Evolutionary conservation across 768 basidiomycete genomes (phyloP).

Genomic region (Kondoa malvinella): DNA sequence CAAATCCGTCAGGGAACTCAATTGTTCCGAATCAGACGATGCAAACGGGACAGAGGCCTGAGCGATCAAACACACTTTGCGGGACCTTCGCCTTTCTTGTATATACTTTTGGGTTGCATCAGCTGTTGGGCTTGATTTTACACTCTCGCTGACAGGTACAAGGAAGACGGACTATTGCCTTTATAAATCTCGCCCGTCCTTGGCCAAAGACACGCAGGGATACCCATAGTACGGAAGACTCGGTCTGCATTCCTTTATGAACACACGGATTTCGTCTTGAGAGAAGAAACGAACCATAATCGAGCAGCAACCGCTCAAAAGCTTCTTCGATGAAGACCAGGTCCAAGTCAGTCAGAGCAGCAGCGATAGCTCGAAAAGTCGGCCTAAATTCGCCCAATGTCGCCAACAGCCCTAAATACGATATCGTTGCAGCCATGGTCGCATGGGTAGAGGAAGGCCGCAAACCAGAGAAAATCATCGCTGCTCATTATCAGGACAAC

Average conservation of each 20-base stretch:
- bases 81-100: no score
- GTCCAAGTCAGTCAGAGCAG: constrained; percentile 73
- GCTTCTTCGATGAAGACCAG: constrained; percentile 95
- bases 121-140: no score
- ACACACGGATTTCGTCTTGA: neutral
- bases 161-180: no score
- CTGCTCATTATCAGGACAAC: neutral
- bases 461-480: neutral
- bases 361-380: constrained; percentile 44
- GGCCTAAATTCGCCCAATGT: constrained; percentile 43
- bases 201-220: constrained; percentile 84
- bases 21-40: no score
- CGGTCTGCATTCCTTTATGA: neutral
- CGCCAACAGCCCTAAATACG: no score
- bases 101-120: no score
- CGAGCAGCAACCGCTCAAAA: constrained; percentile 82
- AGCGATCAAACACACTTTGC: no score
- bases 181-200: constrained; percentile 98
- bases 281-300: constrained; percentile 49
- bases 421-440: neutral
- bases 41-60: no score
- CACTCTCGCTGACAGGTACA: no score
- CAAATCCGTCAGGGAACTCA: no score
- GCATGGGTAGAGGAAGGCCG: neutral
- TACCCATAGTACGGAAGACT: constrained; percentile 79